phyloP scores from a whole-genome alignment of 2,329 filamentous ascomycete genomes.

The Colletotrichum godetiae region DNA sequence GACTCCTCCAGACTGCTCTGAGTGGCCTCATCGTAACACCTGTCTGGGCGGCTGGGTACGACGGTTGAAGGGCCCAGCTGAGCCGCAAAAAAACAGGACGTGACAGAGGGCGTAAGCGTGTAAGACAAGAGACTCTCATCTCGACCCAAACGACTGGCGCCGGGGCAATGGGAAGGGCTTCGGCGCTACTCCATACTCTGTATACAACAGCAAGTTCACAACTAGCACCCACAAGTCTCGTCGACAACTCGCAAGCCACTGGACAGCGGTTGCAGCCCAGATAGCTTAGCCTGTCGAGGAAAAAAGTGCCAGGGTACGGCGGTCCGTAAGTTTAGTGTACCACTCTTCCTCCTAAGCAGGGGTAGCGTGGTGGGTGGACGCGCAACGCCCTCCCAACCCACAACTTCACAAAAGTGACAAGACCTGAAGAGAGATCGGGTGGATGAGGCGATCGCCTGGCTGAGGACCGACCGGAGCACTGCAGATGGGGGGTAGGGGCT shows the following conservation, averaged over 20 bases:
- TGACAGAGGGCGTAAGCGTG: not conserved
- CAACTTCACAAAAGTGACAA: not conserved
- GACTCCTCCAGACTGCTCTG: not conserved
- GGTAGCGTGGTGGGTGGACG: slow-evolving; percentile 10
- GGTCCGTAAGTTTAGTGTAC: not conserved
- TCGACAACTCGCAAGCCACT: slow-evolving; percentile 3
- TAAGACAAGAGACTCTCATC: not conserved
- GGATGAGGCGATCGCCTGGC: slow-evolving; percentile 33
- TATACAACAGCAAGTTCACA: not conserved
- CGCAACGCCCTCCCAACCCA: slow-evolving; percentile 18
- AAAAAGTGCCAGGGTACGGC: not conserved
- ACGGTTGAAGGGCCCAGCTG: not conserved
- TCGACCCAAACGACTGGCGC: slow-evolving; percentile 7
- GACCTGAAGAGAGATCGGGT: slow-evolving; percentile 20
- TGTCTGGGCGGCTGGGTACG: not conserved
- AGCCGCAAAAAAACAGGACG: not conserved
- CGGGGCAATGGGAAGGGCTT: not conserved
- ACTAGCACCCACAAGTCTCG: not conserved
- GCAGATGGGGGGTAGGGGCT: not conserved
- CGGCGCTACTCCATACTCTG: not conserved
- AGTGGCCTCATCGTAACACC: not conserved
- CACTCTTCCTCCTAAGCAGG: not conserved
- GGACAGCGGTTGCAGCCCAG: not conserved
- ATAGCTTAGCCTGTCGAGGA: not conserved
- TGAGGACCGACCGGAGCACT: slow-evolving; percentile 21